Conservation (phyloP, 768 basidiomycete species). For the Lanmaoa rubissima region DNA sequence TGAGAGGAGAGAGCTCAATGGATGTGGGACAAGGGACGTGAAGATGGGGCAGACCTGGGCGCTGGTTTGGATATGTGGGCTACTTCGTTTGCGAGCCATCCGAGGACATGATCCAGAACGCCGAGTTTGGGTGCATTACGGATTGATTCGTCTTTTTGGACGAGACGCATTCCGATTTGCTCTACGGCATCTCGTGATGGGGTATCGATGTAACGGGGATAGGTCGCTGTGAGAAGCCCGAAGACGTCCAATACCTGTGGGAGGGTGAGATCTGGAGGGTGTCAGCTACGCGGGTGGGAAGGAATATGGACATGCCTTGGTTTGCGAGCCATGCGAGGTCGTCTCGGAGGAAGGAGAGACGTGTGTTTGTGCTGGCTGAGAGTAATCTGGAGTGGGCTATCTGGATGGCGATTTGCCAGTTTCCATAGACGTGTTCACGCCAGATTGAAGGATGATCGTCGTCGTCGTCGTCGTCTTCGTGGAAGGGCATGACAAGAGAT, state of each 20-base stretch:
- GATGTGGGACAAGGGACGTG: neutral
- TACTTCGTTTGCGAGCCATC: slow-evolving; percentile 73
- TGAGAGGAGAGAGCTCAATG: neutral
- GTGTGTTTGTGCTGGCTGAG: slow-evolving; percentile 49
- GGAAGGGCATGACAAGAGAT: neutral
- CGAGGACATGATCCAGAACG: slow-evolving; percentile 67
- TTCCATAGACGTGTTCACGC: slow-evolving; percentile 51
- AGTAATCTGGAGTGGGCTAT: slow-evolving; percentile 52
- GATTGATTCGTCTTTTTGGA: slow-evolving; percentile 58
- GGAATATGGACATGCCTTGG: slow-evolving; percentile 45
- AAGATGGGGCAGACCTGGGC: slow-evolving; percentile 49
- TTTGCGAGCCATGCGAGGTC: slow-evolving; percentile 56
- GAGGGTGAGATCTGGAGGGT: slow-evolving; percentile 50
- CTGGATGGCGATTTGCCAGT: slow-evolving; percentile 56
- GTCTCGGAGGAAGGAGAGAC: slow-evolving; percentile 61
- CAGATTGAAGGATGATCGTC: slow-evolving; percentile 38
- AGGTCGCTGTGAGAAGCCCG: slow-evolving; percentile 68
- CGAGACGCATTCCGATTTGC: slow-evolving; percentile 58
- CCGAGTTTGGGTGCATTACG: slow-evolving; percentile 47
- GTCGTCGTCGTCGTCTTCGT: slow-evolving; percentile 27
- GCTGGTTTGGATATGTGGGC: slow-evolving; percentile 52
- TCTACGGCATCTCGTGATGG: slow-evolving; percentile 72
- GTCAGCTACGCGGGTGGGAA: slow-evolving; percentile 4
- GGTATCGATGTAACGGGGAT: slow-evolving; percentile 75
- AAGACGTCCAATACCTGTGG: slow-evolving; percentile 70